These are phyloP conservation scores for Castanospermum australe DNA, from an alignment of 306 rosid genomes.

Conservation along the genomic window DNA sequence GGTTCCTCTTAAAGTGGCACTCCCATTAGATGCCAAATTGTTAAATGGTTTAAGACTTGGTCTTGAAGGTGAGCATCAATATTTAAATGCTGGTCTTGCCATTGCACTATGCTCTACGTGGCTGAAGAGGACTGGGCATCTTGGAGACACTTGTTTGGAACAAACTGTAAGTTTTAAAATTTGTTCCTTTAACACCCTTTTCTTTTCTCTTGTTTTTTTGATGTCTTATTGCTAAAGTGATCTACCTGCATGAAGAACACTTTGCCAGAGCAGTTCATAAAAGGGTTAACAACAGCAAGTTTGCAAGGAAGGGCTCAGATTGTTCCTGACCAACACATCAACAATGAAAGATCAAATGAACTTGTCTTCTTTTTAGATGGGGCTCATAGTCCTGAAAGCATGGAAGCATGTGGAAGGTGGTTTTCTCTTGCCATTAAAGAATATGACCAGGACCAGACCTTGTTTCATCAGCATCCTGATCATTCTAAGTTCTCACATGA, in stretches of 20 bases:
- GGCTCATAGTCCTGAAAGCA: conserved; percentile 97
- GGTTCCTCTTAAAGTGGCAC: conserved; percentile 71
- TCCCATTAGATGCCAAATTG: conserved; percentile 63
- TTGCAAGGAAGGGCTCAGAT: conserved; percentile 99
- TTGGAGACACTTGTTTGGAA: conserved; percentile 47
- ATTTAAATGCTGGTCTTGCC: conserved; percentile 92
- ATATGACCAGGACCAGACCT: conserved; percentile 38
- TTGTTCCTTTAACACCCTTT: not conserved
- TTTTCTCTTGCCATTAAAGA: conserved; percentile 67
- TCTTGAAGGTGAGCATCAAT: conserved; percentile 98
- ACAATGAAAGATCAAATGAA: conserved; percentile 53
- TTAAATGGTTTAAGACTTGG: conserved; percentile 78
- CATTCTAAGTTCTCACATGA: conserved; percentile 44
- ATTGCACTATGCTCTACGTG: conserved; percentile 80
- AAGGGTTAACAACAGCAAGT: conserved; percentile 75
- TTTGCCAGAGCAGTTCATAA: conserved; percentile 79
- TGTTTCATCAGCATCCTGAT: conserved; percentile 42
- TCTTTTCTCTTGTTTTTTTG: not conserved
- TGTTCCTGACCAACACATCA: conserved; percentile 56
- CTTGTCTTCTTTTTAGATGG: conserved; percentile 89
- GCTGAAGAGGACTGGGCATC: conserved; percentile 84
- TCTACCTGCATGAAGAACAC: conserved; percentile 49
- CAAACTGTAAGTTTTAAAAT: conserved; percentile 57
- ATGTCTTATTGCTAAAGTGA: conserved; percentile 5
- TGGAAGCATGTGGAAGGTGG: conserved; percentile 91